Conservation (phyloP, 371 early-diverging fungal genomes). For the Choanephora cucurbitarum region DNA sequence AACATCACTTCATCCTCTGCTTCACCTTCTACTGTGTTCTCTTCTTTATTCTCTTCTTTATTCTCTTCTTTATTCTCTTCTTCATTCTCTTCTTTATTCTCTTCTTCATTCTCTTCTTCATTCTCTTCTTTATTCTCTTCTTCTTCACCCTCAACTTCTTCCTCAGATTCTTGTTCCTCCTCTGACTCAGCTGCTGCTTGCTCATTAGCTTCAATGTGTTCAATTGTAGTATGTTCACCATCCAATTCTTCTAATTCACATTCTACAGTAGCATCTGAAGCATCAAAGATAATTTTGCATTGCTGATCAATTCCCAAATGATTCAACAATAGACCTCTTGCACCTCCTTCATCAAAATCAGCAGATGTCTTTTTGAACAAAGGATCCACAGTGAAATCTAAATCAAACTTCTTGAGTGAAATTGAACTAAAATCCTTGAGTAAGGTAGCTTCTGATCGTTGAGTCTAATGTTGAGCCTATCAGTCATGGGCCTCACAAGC, state of each 20-base stretch:
- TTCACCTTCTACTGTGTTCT: constrained; percentile 13
- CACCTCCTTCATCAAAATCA: constrained; percentile 98
- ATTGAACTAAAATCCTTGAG: constrained; percentile 80
- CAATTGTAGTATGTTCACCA: constrained; percentile 30
- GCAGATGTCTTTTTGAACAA: constrained; percentile 97
- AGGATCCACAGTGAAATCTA: constrained; percentile 95
- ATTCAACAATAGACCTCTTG: constrained; percentile 89
- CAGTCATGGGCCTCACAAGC: too few species aligned
- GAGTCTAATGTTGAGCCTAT: constrained; percentile 30
- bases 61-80: constrained; percentile 8
- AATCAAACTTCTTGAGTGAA: constrained; percentile 85
- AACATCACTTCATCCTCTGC: constrained; percentile 7
- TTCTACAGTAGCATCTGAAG: constrained; percentile 74
- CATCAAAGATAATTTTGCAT: constrained; percentile 94
- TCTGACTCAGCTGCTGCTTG: constrained; percentile 1
- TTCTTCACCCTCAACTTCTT: constrained; percentile 5
- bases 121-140: constrained; percentile 1
- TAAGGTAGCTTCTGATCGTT: constrained; percentile 68
- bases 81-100: constrained; percentile 2
- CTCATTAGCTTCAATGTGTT: constrained; percentile 23
- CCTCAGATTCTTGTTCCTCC: constrained; percentile 9
- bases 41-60: constrained; percentile 1
- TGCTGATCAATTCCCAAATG: constrained; percentile 77
- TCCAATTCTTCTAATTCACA: constrained; percentile 30
- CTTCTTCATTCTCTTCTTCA: constrained; percentile 10